phyloP scores from a whole-genome alignment of 495 filamentous ascomycete genomes.

The Cetradonia linearis region DNA sequence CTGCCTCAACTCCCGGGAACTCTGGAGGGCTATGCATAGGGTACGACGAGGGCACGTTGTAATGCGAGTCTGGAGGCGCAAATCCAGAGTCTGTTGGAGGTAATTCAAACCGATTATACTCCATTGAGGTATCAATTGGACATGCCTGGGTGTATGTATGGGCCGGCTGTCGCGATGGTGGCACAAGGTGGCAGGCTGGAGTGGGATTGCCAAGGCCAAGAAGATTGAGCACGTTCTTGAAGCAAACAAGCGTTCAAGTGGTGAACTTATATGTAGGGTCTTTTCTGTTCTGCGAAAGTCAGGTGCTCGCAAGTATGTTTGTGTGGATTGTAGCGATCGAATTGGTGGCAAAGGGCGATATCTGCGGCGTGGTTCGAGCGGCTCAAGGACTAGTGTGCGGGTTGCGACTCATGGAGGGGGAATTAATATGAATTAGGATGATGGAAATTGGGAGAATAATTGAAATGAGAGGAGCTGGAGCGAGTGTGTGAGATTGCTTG shows the following conservation, averaged over 20 bases:
- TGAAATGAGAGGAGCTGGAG: not conserved
- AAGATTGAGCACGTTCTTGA: not conserved
- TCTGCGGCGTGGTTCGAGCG: conserved; percentile 14
- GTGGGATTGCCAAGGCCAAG: not conserved
- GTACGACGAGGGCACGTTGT: conserved; percentile 23
- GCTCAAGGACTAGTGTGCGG: conserved; percentile 7
- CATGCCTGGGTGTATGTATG: conserved; percentile 1
- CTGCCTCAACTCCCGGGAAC: not conserved
- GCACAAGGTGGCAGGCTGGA: not conserved
- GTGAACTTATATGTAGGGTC: not conserved
- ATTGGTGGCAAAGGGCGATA: conserved; percentile 3
- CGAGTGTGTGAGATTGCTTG: conserved; percentile 5
- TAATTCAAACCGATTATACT: conserved; percentile 10
- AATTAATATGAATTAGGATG: not conserved
- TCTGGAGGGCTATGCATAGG: conserved; percentile 8
- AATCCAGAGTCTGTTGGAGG: conserved; percentile 8
- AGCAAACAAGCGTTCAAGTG: not conserved
- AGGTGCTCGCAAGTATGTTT: not conserved
- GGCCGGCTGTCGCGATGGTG: not conserved
- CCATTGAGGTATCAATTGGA: conserved; percentile 15
- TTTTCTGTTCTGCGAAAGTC: conserved; percentile 2
- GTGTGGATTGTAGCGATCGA: not conserved
- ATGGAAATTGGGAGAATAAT: not conserved
- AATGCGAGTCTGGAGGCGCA: conserved; percentile 10
- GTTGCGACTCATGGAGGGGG: not conserved